Conservation (phyloP, 2,329 filamentous ascomycete species). For the Berkeleyomyces rouxiae region DNA sequence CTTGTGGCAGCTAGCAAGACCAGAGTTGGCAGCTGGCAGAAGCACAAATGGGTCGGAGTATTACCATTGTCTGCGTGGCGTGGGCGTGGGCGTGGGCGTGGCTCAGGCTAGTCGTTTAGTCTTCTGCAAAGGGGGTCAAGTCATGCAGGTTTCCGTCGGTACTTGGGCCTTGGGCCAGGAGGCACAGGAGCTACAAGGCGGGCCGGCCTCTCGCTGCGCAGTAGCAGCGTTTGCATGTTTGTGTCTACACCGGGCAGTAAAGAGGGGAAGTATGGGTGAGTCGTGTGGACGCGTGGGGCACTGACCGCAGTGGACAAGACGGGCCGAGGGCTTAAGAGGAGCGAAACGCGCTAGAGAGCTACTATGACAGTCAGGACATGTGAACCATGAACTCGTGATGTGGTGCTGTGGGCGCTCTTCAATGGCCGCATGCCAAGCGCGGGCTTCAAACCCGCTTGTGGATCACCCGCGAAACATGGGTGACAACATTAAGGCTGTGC, state of each 20-base stretch:
- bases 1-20: not conserved
- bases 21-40: not conserved
- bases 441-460: not conserved
- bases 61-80: not conserved
- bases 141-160: not conserved
- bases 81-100: not conserved
- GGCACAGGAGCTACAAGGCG: not conserved
- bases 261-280: not conserved
- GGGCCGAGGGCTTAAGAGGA: too few relatives aligned
- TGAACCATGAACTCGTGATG: not conserved
- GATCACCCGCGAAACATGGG: not conserved
- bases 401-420: not conserved
- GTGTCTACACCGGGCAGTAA: not conserved
- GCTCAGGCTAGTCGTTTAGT: not conserved
- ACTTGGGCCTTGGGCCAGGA: not conserved
- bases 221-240: not conserved
- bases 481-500: constrained; percentile 1
- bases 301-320: too few relatives aligned
- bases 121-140: not conserved
- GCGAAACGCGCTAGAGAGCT: too few relatives aligned
- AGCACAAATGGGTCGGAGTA: not conserved
- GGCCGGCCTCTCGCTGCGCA: not conserved
- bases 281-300: too few relatives aligned
- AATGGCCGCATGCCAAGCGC: not conserved
- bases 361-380: too few relatives aligned